phyloP scores from a whole-genome alignment of 768 basidiomycete species.

The Naganishia vishniacii region DNA sequence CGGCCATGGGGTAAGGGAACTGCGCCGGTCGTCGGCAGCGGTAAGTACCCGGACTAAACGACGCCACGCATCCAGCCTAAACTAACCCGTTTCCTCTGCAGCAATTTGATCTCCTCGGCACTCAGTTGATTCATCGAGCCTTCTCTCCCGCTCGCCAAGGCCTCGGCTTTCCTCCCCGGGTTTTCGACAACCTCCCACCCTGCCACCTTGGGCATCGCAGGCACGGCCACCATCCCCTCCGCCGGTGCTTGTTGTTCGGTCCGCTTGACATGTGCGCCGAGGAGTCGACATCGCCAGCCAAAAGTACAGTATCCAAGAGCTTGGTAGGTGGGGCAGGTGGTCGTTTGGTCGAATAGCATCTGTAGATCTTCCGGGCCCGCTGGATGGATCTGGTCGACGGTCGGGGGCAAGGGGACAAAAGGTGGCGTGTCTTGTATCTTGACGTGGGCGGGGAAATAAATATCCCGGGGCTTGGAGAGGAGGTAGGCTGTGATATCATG shows the following conservation, averaged over 20 bases:
- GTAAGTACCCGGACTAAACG: too few species aligned
- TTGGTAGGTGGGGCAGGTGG: constrained; percentile 63
- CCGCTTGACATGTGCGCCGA: constrained; percentile 63
- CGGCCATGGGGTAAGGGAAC: constrained; percentile 14
- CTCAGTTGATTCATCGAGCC: constrained; percentile 21
- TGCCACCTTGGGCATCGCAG: constrained; percentile 18
- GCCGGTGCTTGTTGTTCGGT: constrained; percentile 55
- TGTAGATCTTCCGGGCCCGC: constrained; percentile 13
- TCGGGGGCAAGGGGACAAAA: constrained; percentile 49
- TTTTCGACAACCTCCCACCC: constrained; percentile 34
- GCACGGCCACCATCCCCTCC: constrained; percentile 2
- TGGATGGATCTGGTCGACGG: too few species aligned
- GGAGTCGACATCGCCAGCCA: constrained; percentile 86
- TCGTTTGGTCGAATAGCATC: constrained; percentile 54
- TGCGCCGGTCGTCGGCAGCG: too few species aligned
- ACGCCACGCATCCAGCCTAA: too few species aligned
- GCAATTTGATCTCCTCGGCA: constrained; percentile 6
- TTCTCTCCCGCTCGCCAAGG: constrained; percentile 24
- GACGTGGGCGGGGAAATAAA: constrained; percentile 55
- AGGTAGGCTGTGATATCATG: constrained; percentile 77
- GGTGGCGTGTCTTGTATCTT: constrained; percentile 54
- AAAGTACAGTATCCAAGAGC: constrained; percentile 70
- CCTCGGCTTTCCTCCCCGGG: constrained; percentile 59
- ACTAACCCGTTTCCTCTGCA: constrained; percentile 21
- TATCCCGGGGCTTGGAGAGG: constrained; percentile 65